Base-by-base conservation (phyloP, 2,329 filamentous ascomycete species). In the Grosmannia serpens region DNA sequence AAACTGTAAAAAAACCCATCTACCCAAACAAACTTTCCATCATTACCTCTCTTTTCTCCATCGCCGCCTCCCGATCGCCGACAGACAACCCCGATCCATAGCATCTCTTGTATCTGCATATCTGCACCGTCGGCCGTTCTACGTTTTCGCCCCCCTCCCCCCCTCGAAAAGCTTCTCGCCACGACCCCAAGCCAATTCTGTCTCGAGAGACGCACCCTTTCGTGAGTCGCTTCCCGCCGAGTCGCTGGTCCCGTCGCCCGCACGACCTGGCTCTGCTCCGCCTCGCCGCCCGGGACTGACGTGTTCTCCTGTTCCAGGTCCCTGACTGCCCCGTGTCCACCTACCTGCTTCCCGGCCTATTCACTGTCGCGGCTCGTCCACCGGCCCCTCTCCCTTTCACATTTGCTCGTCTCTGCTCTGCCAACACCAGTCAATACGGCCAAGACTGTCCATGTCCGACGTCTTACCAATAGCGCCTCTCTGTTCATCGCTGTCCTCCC, bases 401-500 rank as follows among this genome's bases (percentile, higher is more conserved):
- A 29, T 9, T 31, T 10, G 5, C 11, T 41, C 55, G 8, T 22
- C 55, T 15, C 41, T 26, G 22, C 31, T 13, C 44, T 22, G n/a
- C 29, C 53, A 26, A 22, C n/a, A 33, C 29, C 22, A 8, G 22
- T 35, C 15, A 20, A 54, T 35, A 44, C 55, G 22, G 31, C 22
- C 54, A 46, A 47, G 33, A 13, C 58, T 27, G 54, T 53, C 38
- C 57, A 59, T 59, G 57, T 55, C 27, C 54, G 53, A 53, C 58
- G 56, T n/a, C 41, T 51, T 24, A 33, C 31, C 29, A 47, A 55
- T 54, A 24, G 27, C 58, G 41, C 56, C 50, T 47, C 56, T 41
- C 38, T 31, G n/a, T 41, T 22, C 53, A 46, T 47, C 59, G 53
- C 26, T 49, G 52, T 44, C 29, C 47, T 10, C 56, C 38, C 47